Conservation (phyloP, 2,329 filamentous ascomycete species). For the Fusarium anthophilum region DNA sequence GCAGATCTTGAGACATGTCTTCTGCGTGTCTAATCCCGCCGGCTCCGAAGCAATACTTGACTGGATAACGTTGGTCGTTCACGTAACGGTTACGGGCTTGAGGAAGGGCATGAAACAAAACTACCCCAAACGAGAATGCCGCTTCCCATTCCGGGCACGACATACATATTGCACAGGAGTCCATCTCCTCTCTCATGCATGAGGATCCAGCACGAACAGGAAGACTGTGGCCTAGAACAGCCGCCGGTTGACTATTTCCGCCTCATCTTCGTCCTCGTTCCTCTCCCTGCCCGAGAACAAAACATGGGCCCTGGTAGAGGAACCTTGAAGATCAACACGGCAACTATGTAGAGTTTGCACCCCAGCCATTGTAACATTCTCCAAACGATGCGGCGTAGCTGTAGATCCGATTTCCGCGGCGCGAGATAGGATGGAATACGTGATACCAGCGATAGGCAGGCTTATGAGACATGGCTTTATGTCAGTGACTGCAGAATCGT, state of each 20-base stretch:
- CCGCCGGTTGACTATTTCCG: conserved; percentile 10
- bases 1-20: conserved; percentile 19
- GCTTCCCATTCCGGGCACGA: conserved; percentile 2
- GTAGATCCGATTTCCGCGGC: conserved; percentile 14
- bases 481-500: conserved; percentile 29
- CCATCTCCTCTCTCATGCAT: conserved; percentile 2
- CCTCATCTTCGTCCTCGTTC: background rate
- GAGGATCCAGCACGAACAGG: background rate
- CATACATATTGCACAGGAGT: background rate
- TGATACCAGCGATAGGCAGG: background rate
- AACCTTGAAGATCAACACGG: conserved; percentile 21
- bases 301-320: conserved; percentile 13
- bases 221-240: background rate
- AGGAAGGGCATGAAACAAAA: conserved; percentile 22
- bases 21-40: background rate
- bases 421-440: conserved; percentile 7
- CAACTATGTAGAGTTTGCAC: conserved; percentile 12
- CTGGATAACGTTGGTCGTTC: background rate
- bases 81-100: conserved; percentile 11
- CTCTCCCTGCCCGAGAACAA: background rate
- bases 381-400: conserved; percentile 13
- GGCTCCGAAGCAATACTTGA: conserved; percentile 13
- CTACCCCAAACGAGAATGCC: conserved; percentile 6
- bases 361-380: conserved; percentile 13
- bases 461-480: conserved; percentile 32